These are phyloP conservation scores for Diaporthe longicolla DNA, from an alignment of 2,329 filamentous ascomycete species.

Conservation along the genomic window DNA sequence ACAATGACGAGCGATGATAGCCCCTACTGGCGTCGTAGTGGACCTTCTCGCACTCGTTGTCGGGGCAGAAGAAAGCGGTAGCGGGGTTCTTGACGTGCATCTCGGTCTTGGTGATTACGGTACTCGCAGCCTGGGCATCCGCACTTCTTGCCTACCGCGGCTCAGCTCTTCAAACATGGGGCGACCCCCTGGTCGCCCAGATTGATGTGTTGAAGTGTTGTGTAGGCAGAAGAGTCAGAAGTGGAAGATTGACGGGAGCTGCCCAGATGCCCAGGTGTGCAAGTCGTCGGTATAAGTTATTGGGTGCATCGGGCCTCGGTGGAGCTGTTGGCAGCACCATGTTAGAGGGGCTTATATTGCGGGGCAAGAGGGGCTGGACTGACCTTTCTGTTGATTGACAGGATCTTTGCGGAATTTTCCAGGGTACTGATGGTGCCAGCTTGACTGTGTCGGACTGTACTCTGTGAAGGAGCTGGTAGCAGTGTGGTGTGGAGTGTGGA, in stretches of 20 bases:
- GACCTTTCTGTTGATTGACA: neutral
- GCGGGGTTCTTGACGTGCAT: too few relatives aligned
- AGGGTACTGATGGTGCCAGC: neutral
- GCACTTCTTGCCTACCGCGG: too few relatives aligned
- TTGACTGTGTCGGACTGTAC: neutral
- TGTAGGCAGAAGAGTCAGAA: neutral
- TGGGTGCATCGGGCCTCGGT: too few relatives aligned
- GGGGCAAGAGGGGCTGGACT: neutral
- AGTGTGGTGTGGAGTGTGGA: too few relatives aligned
- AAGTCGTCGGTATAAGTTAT: neutral
- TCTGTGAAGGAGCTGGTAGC: neutral
- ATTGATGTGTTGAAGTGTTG: neutral
- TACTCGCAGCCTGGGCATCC: too few relatives aligned
- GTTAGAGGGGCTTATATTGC: neutral
- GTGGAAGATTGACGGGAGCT: too few relatives aligned
- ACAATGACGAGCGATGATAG: too few relatives aligned
- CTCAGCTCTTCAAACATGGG: neutral
- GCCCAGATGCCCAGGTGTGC: neutral
- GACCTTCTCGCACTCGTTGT: too few relatives aligned
- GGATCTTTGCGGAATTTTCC: neutral
- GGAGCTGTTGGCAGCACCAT: too few relatives aligned
- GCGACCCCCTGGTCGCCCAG: neutral
- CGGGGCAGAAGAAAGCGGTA: too few relatives aligned
- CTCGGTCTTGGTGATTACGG: too few relatives aligned
- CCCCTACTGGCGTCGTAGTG: too few relatives aligned